phyloP scores from a whole-genome alignment of 2,329 filamentous ascomycete species.

The Byssoonygena ceratinophila region DNA sequence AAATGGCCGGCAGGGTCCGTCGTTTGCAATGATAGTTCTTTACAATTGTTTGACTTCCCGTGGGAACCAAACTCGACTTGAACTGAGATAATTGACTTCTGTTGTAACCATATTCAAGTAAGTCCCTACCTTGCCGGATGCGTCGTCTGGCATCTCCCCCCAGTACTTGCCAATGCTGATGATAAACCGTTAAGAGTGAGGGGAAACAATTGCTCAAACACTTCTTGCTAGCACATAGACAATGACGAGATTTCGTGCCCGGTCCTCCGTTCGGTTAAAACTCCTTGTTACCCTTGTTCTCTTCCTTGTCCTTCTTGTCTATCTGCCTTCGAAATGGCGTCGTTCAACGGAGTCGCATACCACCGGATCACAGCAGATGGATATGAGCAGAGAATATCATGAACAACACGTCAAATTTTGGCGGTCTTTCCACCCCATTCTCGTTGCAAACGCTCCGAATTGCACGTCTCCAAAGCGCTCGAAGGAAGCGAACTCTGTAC shows the following conservation, averaged over 20 bases:
- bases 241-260: constrained; percentile 4
- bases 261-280: constrained; percentile 1
- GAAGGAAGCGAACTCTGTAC: constrained; percentile 21
- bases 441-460: constrained; percentile 26
- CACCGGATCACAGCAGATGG: not conserved
- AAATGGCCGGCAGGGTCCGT: not conserved
- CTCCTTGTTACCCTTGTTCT: constrained; percentile 5
- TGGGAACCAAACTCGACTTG: not conserved
- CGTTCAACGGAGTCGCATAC: not conserved
- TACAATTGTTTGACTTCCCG: not conserved
- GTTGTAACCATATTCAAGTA: not conserved
- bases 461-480: constrained; percentile 23
- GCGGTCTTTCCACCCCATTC: constrained; percentile 25
- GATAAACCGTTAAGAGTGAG: not conserved
- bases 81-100: not conserved
- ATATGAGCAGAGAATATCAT: constrained; percentile 4
- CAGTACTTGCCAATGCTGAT: no score
- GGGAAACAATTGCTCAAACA: not conserved
- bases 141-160: no score
- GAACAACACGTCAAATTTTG: constrained; percentile 26
- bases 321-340: constrained; percentile 9
- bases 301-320: constrained; percentile 6
- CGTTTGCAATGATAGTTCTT: not conserved
- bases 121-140: no score
- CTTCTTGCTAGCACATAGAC: not conserved